These are phyloP conservation scores for Phytophthora fragariae DNA, from an alignment of 352 stramenopile genomes.

Conservation along the genomic window DNA sequence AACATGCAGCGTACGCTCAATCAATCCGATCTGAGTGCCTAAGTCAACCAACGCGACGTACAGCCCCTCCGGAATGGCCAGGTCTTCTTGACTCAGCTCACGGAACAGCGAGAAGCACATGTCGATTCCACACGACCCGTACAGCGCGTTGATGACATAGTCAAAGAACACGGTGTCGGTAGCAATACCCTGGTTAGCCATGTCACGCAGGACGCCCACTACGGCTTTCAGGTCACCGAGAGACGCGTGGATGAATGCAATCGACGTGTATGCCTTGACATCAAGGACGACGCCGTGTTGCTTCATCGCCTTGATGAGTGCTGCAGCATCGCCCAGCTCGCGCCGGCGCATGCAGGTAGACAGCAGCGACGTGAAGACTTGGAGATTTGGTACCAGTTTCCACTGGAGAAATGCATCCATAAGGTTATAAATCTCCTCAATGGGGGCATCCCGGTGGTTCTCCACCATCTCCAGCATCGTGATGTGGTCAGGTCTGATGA, in stretches of 20 bases:
- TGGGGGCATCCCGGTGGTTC: slow-evolving; percentile 64
- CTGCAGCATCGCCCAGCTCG: slow-evolving; percentile 60
- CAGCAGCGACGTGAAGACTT: slow-evolving; percentile 81
- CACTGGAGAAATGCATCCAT: slow-evolving; percentile 79
- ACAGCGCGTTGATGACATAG: slow-evolving; percentile 64
- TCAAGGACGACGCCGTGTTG: slow-evolving; percentile 52
- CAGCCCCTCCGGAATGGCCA: slow-evolving; percentile 62
- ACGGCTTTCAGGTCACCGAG: slow-evolving; percentile 62
- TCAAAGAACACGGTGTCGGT: slow-evolving; percentile 72
- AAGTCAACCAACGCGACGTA: slow-evolving; percentile 68
- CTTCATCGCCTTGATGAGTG: slow-evolving; percentile 65
- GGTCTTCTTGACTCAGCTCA: slow-evolving; percentile 48
- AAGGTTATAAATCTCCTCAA: slow-evolving; percentile 70
- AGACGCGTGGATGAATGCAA: slow-evolving; percentile 68
- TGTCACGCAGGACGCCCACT: slow-evolving; percentile 54
- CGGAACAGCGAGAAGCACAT: slow-evolving; percentile 77
- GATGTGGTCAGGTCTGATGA: slow-evolving; percentile 64
- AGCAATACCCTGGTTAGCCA: slow-evolving; percentile 43
- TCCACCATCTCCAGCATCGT: slow-evolving; percentile 86
- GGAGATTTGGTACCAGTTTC: slow-evolving; percentile 60
- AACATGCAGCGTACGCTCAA: slow-evolving; percentile 75
- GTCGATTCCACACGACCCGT: slow-evolving; percentile 68
- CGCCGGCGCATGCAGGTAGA: slow-evolving; percentile 71
- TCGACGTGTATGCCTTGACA: slow-evolving; percentile 73
- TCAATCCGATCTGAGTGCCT: slow-evolving; percentile 64